A percentile compares a stretch with the other conserved stretches of the same genome.
Conservation (phyloP, 345 rosid species). For the Gossypium turneri region DNA sequence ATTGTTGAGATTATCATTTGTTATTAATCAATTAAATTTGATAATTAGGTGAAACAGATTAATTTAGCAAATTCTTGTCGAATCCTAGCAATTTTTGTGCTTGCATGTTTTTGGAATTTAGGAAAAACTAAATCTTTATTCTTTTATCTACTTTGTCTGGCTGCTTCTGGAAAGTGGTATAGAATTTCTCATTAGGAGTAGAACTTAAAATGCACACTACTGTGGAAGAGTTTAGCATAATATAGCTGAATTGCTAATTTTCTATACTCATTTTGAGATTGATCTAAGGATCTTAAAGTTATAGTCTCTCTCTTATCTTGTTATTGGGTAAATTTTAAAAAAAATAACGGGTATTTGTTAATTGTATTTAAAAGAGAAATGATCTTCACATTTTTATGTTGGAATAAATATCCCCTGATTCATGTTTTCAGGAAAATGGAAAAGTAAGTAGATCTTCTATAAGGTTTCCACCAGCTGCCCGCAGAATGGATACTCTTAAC, state of each 20-base stretch:
- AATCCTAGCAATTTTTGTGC: background rate
- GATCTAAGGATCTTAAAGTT: background rate
- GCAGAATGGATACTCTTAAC: constrained; percentile 94
- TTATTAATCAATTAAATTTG: background rate
- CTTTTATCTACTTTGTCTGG: too few species aligned
- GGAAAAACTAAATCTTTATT: background rate
- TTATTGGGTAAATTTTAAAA: background rate
- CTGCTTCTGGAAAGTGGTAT: background rate
- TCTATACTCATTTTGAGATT: background rate
- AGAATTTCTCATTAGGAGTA: background rate
- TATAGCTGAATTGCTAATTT: background rate
- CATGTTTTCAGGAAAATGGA: constrained; percentile 57
- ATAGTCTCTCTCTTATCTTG: background rate
- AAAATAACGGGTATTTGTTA: too few species aligned
- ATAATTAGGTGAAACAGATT: background rate
- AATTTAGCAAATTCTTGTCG: background rate
- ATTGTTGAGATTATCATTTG: background rate
- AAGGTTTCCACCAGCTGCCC: constrained; percentile 85
- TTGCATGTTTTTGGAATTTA: background rate
- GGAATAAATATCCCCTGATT: constrained; percentile 11
- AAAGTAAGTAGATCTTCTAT: constrained; percentile 45
- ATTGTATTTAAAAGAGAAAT: too few species aligned
- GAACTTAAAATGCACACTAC: background rate
- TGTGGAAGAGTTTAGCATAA: background rate
- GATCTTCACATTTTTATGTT: background rate